Evolutionary conservation across 768 basidiomycete species (phyloP).

Genomic region (Chalciporus piperatus): DNA sequence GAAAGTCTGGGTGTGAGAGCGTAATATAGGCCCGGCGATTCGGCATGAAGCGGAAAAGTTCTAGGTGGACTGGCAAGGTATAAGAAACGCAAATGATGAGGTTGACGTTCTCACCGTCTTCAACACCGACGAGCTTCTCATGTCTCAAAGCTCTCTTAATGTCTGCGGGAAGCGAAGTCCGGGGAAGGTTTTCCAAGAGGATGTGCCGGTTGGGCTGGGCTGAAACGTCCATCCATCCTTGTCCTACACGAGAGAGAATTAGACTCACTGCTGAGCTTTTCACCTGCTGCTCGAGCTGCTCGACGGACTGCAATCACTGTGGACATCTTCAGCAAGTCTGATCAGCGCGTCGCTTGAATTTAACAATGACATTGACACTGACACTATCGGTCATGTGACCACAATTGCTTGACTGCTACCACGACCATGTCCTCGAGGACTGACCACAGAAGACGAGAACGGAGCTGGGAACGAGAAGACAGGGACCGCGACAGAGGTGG

Average conservation of each 20-base stretch:
- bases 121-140: conserved; percentile 44
- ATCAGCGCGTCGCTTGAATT: not conserved
- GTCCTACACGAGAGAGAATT: not conserved
- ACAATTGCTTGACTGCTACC: conserved; percentile 28
- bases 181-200: conserved; percentile 47
- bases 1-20: conserved; percentile 45
- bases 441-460: conserved; percentile 55
- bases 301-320: conserved; percentile 21
- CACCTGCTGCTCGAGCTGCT: conserved; percentile 8
- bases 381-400: conserved; percentile 26
- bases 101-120: conserved; percentile 30
- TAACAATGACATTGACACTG: not conserved
- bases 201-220: conserved; percentile 39
- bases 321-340: conserved; percentile 13
- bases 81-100: conserved; percentile 8
- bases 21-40: conserved; percentile 59
- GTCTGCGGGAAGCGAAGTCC: conserved; percentile 53
- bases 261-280: conserved; percentile 14
- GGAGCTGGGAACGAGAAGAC: conserved; percentile 58
- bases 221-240: conserved; percentile 7
- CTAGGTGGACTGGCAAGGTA: conserved; percentile 45
- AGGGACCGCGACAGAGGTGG: conserved; percentile 23
- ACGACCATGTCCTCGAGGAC: conserved; percentile 56
- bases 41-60: conserved; percentile 60
- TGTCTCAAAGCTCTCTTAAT: conserved; percentile 44